A percentile compares a stretch with the other conserved stretches of the same genome.
phyloP scores from a whole-genome alignment of 257 asterid genomes.

The Cruciata laevipes region DNA sequence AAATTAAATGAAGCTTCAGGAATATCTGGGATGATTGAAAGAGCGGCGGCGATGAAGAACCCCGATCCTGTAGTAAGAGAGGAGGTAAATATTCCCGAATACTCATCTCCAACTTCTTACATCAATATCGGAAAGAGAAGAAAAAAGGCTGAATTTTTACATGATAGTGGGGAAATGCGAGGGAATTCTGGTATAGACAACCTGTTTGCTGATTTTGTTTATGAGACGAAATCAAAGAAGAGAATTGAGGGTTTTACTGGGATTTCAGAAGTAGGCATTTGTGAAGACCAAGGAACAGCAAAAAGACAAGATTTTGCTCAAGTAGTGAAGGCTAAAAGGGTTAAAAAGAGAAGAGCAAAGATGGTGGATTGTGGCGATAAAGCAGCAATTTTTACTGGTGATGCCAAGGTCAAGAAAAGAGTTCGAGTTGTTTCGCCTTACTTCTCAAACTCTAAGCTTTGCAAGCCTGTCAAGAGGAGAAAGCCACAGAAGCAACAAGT shows the following conservation, averaged over 20 bases:
- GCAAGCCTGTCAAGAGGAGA: neutral
- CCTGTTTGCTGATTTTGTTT: constrained; percentile 19
- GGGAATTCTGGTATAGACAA: constrained; percentile 8
- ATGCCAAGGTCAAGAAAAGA: neutral
- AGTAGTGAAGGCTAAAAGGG: neutral
- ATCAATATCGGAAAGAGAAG: neutral
- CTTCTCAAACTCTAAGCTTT: neutral
- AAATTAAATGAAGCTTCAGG: neutral
- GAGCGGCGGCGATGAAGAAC: neutral
- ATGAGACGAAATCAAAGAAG: neutral
- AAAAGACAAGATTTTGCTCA: neutral
- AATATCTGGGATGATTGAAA: neutral
- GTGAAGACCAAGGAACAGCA: neutral
- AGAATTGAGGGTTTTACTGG: neutral
- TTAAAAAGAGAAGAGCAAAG: neutral
- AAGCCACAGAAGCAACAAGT: neutral
- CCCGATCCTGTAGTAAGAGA: neutral
- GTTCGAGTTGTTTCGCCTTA: constrained; percentile 1
- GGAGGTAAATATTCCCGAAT: neutral
- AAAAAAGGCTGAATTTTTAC: neutral
- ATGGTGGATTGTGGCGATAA: neutral
- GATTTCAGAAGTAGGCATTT: neutral
- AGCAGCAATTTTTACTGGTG: neutral
- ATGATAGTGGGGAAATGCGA: neutral
- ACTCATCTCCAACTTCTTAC: neutral